Evolutionary conservation across 2,329 filamentous ascomycete genomes (phyloP).

Genomic region (Diaporthe sp.): DNA sequence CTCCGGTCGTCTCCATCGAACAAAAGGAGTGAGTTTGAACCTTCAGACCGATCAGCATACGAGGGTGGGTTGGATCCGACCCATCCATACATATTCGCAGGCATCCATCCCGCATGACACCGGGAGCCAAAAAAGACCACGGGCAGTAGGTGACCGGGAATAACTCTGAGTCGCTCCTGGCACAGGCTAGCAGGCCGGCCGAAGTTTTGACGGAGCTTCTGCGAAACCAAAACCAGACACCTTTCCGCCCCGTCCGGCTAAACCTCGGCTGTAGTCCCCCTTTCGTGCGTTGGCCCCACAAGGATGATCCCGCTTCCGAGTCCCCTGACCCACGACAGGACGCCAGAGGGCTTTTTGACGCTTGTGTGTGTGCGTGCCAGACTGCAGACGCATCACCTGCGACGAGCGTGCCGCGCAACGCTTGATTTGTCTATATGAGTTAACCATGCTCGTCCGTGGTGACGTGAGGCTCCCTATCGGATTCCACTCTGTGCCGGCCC

Average conservation of each 20-base stretch:
- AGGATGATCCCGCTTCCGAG: neutral
- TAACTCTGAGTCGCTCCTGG: conserved; percentile 13
- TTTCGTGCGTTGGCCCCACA: neutral
- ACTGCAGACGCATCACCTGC: neutral
- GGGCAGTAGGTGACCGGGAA: neutral
- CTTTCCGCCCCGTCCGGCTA: neutral
- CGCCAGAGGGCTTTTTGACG: neutral
- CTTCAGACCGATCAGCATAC: neutral
- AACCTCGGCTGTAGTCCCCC: conserved; percentile 11
- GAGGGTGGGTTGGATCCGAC: neutral
- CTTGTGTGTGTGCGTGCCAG: neutral
- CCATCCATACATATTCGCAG: neutral
- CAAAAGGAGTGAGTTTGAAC: neutral
- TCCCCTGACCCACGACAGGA: conserved; percentile 2
- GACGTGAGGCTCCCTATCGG: neutral
- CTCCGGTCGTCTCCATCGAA: neutral
- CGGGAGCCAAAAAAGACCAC: too few species aligned
- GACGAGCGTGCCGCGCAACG: neutral
- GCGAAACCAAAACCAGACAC: conserved; percentile 5
- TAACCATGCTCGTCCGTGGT: neutral
- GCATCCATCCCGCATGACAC: neutral
- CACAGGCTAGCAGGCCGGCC: conserved; percentile 5
- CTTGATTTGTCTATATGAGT: neutral
- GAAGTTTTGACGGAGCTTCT: conserved; percentile 17
- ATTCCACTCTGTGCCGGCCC: neutral